Percentiles rank a stretch among this genome's conserved stretches.
These are phyloP conservation scores for Haplosporangium sp. DNA, from an alignment of 371 early-diverging fungal species.

Conservation along the genomic window DNA sequence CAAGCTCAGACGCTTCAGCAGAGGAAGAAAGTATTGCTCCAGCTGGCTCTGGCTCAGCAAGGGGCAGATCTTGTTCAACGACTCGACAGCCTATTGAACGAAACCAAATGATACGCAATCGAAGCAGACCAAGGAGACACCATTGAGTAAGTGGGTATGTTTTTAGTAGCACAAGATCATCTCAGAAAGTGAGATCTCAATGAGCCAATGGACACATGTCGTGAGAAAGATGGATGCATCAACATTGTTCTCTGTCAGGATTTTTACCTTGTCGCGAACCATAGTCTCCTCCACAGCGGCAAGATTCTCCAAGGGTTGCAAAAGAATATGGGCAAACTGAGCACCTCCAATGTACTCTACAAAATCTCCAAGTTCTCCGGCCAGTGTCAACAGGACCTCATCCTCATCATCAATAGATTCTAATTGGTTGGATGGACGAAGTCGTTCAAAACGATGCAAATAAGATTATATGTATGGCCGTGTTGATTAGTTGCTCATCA, in stretches of 20 bases:
- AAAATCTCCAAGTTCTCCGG: constrained; percentile 93
- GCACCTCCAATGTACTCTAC: constrained; percentile 93
- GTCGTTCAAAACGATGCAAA: background rate
- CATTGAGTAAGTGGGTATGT: background rate
- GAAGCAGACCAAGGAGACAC: background rate
- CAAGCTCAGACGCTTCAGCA: constrained; percentile 87
- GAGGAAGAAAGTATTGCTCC: constrained; percentile 90
- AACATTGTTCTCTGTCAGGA: background rate
- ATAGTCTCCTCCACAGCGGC: constrained; percentile 97
- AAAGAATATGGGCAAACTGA: constrained; percentile 83
- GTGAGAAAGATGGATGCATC: constrained; percentile 2
- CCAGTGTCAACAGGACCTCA: constrained; percentile 92
- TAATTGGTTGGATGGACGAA: constrained; percentile 30
- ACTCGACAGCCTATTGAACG: constrained; percentile 87
- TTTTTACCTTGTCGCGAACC: constrained; percentile 93
- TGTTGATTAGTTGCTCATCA: constrained; percentile 3
- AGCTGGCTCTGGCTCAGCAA: constrained; percentile 80
- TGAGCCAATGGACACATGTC: background rate
- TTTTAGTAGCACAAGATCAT: too few relatives aligned
- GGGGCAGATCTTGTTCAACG: constrained; percentile 83
- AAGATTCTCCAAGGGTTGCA: constrained; percentile 93
- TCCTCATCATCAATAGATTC: constrained; percentile 99
- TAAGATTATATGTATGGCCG: background rate
- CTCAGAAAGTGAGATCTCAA: too few relatives aligned
- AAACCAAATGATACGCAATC: background rate